phyloP scores from a whole-genome alignment of 208 protist species.

The Acanthamoeba divionensis region DNA sequence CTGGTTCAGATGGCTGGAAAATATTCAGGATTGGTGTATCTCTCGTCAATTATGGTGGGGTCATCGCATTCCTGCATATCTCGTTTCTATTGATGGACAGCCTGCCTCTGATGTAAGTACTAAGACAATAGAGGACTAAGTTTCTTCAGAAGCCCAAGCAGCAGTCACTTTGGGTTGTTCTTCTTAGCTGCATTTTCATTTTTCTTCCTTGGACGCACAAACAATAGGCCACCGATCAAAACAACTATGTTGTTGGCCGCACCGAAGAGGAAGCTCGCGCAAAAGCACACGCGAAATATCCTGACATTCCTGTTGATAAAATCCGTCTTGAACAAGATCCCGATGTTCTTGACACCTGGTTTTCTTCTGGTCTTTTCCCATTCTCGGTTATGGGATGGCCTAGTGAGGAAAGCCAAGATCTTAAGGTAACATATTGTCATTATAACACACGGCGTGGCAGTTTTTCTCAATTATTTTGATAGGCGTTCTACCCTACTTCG shows the following conservation, averaged over 20 bases:
- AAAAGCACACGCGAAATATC: conserved; percentile 86
- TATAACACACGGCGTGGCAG: neutral
- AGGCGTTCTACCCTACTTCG: conserved; percentile 94
- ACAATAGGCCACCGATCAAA: neutral
- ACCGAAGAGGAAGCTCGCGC: conserved; percentile 90
- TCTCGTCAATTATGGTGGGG: conserved; percentile 99
- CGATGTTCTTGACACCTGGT: conserved; percentile 99
- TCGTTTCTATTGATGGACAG: conserved; percentile 76
- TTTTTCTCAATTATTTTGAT: conserved; percentile 25
- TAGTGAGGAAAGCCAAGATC: conserved; percentile 63
- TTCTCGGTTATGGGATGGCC: conserved; percentile 97
- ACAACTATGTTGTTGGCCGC: conserved; percentile 88
- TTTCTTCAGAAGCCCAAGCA: no score
- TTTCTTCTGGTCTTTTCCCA: conserved; percentile 98
- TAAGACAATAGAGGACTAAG: no score
- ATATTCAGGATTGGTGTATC: conserved; percentile 96
- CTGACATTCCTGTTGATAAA: neutral
- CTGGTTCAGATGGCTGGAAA: conserved; percentile 94
- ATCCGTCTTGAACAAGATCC: conserved; percentile 89
- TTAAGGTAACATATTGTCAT: neutral
- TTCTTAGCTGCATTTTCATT: no score
- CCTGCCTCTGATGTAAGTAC: neutral
- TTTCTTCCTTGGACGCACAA: no score
- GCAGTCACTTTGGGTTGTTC: no score
- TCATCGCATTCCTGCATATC: conserved; percentile 99